phyloP scores from a whole-genome alignment of 805 yeast genomes.

The Schwanniomyces pseudopolymorphus region DNA sequence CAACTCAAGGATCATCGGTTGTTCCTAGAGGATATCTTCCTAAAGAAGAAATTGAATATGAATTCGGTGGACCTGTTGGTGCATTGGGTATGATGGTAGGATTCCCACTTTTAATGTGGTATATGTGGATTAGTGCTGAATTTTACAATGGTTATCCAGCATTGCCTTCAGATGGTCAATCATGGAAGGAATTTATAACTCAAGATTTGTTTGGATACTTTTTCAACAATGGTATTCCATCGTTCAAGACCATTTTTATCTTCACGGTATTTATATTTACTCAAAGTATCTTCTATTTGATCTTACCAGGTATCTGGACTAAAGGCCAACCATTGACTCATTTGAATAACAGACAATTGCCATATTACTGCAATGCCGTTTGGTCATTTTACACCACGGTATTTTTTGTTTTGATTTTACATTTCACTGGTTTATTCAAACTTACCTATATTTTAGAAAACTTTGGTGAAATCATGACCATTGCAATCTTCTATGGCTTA shows the following conservation, averaged over 20 bases:
- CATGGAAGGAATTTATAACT: slow-evolving; percentile 49
- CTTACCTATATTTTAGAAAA: slow-evolving; percentile 73
- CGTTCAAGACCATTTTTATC: slow-evolving; percentile 60
- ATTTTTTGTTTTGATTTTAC: slow-evolving; percentile 57
- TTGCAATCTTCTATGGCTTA: slow-evolving; percentile 81
- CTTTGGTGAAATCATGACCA: slow-evolving; percentile 91
- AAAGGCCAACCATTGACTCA: slow-evolving; percentile 92
- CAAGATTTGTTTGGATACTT: slow-evolving; percentile 45
- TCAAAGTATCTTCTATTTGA: slow-evolving; percentile 75
- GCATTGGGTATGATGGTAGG: slow-evolving; percentile 89
- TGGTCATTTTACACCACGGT: slow-evolving; percentile 75
- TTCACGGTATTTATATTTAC: slow-evolving; percentile 67
- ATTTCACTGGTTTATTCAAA: slow-evolving; percentile 72
- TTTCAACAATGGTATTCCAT: slow-evolving; percentile 57
- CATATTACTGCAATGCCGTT: slow-evolving; percentile 92
- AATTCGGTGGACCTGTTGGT: slow-evolving; percentile 92
- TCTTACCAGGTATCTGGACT: slow-evolving; percentile 91
- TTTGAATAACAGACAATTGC: slow-evolving; percentile 74
- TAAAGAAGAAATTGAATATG: slow-evolving; percentile 65
- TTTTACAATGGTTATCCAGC: slow-evolving; percentile 77
- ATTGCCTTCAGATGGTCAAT: slow-evolving; percentile 57
- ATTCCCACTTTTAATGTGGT: slow-evolving; percentile 92
- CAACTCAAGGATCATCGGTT: neutral
- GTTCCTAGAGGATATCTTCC: slow-evolving; percentile 29
- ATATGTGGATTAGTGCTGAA: slow-evolving; percentile 90